phyloP scores from a whole-genome alignment of 2,329 filamentous ascomycete species.

The Nothophoma quercina region DNA sequence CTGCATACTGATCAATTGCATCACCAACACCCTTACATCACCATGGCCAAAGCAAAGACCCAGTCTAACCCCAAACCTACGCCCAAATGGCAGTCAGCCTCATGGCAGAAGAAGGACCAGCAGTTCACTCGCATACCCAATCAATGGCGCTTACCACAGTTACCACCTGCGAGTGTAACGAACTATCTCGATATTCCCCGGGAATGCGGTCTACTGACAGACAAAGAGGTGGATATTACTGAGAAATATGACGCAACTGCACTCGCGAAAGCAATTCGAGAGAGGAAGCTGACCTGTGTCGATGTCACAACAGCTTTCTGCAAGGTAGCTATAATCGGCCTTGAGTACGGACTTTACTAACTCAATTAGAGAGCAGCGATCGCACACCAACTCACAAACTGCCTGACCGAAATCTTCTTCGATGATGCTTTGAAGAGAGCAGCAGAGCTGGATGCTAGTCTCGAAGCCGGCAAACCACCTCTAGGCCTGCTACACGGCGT shows the following conservation, averaged over 20 bases:
- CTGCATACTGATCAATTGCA: conserved; percentile 1
- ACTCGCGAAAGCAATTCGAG: conserved; percentile 47
- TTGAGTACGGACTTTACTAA: background rate
- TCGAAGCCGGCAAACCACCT: conserved; percentile 47
- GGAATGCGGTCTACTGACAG: conserved; percentile 61
- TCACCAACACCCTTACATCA: background rate
- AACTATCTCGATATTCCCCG: conserved; percentile 57
- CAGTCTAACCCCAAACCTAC: conserved; percentile 17
- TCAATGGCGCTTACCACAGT: conserved; percentile 51
- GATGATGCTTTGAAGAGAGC: conserved; percentile 45
- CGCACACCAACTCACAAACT: conserved; percentile 56
- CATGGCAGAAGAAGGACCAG: conserved; percentile 54
- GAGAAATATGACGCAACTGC: conserved; percentile 59
- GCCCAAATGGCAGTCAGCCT: conserved; percentile 50
- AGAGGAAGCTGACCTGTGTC: conserved; percentile 44
- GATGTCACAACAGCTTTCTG: conserved; percentile 54
- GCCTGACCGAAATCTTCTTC: conserved; percentile 52
- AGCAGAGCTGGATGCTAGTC: conserved; percentile 52
- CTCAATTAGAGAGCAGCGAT: conserved; percentile 52
- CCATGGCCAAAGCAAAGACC: conserved; percentile 24
- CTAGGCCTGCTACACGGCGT: conserved; percentile 57
- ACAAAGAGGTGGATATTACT: conserved; percentile 62
- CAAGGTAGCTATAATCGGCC: too few relatives aligned
- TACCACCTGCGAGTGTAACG: conserved; percentile 32
- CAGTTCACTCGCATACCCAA: conserved; percentile 52